Evolutionary conservation across 345 rosid species (phyloP).

Genomic region (Nephelium lappaceum): DNA sequence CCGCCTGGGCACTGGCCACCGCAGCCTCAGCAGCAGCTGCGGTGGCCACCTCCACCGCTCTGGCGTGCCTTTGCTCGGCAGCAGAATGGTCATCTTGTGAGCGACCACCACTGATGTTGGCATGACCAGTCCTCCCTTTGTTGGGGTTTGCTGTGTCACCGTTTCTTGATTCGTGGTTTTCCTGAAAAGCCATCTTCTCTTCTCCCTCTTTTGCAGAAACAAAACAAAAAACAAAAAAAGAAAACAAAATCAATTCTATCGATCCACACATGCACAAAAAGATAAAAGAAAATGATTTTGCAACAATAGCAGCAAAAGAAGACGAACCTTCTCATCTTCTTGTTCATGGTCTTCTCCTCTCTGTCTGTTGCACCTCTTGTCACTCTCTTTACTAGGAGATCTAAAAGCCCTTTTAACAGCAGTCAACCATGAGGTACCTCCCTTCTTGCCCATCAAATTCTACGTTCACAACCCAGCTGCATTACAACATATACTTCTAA

Average conservation of each 20-base stretch:
- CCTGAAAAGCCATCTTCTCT: constrained; percentile 76
- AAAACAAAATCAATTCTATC: constrained; percentile 8
- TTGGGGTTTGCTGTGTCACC: constrained; percentile 34
- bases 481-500: constrained; percentile 27
- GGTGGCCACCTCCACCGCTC: constrained; percentile 41
- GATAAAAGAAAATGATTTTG: background rate
- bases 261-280: constrained; percentile 17
- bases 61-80: constrained; percentile 42
- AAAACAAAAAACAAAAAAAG: background rate
- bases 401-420: constrained; percentile 90
- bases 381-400: constrained; percentile 69
- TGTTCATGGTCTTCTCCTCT: constrained; percentile 43
- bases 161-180: constrained; percentile 55
- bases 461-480: constrained; percentile 21
- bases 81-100: constrained; percentile 19
- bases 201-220: constrained; percentile 59
- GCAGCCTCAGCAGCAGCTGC: constrained; percentile 45
- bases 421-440: constrained; percentile 80
- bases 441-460: constrained; percentile 66
- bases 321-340: constrained; percentile 72
- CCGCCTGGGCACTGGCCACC: constrained; percentile 41
- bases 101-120: constrained; percentile 11
- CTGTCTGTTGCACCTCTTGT: constrained; percentile 40
- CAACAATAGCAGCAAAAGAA: background rate
- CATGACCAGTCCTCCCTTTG: constrained; percentile 21